Conservation (phyloP, 352 stramenopile genomes). For the Ophiocytium majus region DNA sequence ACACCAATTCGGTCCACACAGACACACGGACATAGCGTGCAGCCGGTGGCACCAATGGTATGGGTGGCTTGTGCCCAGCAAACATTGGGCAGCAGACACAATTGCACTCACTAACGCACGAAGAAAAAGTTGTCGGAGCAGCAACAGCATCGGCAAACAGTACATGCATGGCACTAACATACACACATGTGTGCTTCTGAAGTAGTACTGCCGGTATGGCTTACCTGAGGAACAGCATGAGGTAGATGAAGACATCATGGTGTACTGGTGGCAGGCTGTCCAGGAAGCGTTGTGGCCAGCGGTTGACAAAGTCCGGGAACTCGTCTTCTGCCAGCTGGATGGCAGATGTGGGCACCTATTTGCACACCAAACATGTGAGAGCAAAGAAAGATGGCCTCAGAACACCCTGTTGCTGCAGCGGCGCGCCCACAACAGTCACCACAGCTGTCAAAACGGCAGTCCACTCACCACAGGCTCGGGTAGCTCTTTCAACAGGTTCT, state of each 20-base stretch:
- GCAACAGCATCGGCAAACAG: too few relatives aligned
- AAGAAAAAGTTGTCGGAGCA: too few relatives aligned
- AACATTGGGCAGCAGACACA: too few relatives aligned
- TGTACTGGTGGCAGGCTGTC: neutral
- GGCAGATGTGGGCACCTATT: neutral
- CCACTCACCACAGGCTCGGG: conserved; percentile 25
- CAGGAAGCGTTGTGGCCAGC: neutral
- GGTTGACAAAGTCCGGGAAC: too few relatives aligned
- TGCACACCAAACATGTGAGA: neutral
- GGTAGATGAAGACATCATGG: conserved; percentile 20
- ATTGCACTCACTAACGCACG: too few relatives aligned
- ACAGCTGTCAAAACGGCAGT: neutral
- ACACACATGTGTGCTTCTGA: too few relatives aligned
- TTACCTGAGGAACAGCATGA: conserved; percentile 13
- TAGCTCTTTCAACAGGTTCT: neutral
- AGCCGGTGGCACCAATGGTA: too few relatives aligned
- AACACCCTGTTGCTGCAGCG: neutral
- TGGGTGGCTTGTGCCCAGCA: too few relatives aligned
- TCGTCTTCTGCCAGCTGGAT: neutral
- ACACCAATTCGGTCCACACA: too few relatives aligned
- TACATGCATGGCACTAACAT: too few relatives aligned
- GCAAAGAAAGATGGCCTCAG: neutral
- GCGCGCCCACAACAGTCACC: neutral
- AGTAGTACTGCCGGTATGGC: too few relatives aligned
- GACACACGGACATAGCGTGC: too few relatives aligned